Conservation (phyloP, 2,329 filamentous ascomycete species). For the Stachybotrys chlorohalonatus region DNA sequence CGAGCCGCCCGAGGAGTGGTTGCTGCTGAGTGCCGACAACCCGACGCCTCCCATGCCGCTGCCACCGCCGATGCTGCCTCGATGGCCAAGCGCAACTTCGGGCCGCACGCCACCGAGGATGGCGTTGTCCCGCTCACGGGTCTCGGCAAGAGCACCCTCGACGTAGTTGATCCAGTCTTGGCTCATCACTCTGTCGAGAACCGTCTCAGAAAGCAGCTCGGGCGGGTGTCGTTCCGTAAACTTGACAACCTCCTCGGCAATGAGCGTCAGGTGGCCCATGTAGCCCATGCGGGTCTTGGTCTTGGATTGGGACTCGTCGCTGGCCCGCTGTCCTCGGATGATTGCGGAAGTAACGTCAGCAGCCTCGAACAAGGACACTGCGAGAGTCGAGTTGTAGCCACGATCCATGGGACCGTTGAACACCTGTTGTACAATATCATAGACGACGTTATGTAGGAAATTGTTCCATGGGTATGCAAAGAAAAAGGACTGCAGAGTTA, state of each 20-base stretch:
- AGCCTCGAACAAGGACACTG: conserved; percentile 85
- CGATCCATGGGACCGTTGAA: conserved; percentile 98
- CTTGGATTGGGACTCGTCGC: conserved; percentile 74
- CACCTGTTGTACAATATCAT: conserved; percentile 97
- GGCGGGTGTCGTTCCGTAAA: conserved; percentile 92
- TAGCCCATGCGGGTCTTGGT: conserved; percentile 91
- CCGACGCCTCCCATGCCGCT: conserved; percentile 39
- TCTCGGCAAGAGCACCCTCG: conserved; percentile 85
- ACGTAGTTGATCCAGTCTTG: conserved; percentile 92
- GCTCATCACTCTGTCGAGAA: conserved; percentile 82
- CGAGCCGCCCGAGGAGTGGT: conserved; percentile 35
- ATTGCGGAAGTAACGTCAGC: conserved; percentile 87
- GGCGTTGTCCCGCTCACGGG: conserved; percentile 93
- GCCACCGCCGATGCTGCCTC: conserved; percentile 47
- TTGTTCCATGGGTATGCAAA: conserved; percentile 99
- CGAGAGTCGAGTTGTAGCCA: conserved; percentile 82
- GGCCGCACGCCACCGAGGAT: conserved; percentile 92
- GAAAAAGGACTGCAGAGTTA: conserved; percentile 69
- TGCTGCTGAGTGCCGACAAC: conserved; percentile 32
- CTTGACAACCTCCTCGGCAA: conserved; percentile 97
- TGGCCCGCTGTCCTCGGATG: conserved; percentile 79
- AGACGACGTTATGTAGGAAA: conserved; percentile 97
- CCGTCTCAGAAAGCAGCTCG: conserved; percentile 72
- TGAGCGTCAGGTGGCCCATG: conserved; percentile 95
- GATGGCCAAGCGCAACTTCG: conserved; percentile 76